Percentiles rank a stretch among this genome's conserved stretches.
phyloP scores from a whole-genome alignment of 1,139 yeast genomes.

The Yamadazyma triangularis region DNA sequence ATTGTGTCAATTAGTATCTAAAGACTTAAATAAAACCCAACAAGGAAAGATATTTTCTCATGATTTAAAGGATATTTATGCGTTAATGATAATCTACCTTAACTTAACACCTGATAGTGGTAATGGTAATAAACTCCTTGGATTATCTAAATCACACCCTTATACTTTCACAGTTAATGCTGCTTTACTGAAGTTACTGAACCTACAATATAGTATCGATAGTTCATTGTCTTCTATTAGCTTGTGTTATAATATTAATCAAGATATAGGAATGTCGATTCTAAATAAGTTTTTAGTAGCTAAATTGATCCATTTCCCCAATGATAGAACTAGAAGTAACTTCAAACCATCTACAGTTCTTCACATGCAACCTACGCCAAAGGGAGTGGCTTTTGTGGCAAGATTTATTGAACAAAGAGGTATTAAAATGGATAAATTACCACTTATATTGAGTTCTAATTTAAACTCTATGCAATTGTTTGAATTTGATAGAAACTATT shows the following conservation, averaged over 20 bases:
- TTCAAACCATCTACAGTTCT: constrained; percentile 24
- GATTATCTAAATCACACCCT: constrained; percentile 27
- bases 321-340: constrained; percentile 57
- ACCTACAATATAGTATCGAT: constrained; percentile 46
- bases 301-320: constrained; percentile 70
- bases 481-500: constrained; percentile 59
- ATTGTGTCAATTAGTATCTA: constrained; percentile 9
- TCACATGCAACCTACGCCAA: constrained; percentile 83
- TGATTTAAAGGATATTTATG: constrained; percentile 56
- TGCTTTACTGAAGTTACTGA: constrained; percentile 50
- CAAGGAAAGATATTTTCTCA: constrained; percentile 49
- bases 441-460: constrained; percentile 39
- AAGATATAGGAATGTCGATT: constrained; percentile 47
- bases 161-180: constrained; percentile 51
- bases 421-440: constrained; percentile 31
- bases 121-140: constrained; percentile 6
- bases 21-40: constrained; percentile 37
- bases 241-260: constrained; percentile 55
- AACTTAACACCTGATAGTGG: constrained; percentile 24
- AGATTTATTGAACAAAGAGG: constrained; percentile 59
- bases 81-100: constrained; percentile 48
- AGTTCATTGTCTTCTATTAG: constrained; percentile 50
- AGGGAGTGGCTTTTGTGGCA: constrained; percentile 72
- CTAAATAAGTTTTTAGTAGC: constrained; percentile 59
- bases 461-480: constrained; percentile 74